Conservation (phyloP, 805 yeast species). For the Priceomyces carsonii region DNA sequence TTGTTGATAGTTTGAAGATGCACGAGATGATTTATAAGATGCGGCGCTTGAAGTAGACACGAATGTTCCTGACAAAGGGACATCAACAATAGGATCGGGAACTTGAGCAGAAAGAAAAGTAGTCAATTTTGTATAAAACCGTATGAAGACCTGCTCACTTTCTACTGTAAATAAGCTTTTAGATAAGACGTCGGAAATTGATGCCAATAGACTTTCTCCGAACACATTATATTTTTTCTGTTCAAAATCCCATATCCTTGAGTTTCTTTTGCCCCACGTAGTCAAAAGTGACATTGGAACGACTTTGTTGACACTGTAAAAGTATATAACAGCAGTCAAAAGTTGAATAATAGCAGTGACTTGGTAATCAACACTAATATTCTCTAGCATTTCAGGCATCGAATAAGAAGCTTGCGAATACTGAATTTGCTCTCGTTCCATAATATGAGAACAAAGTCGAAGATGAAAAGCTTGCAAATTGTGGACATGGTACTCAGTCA, state of each 20-base stretch:
- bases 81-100: constrained; percentile 9
- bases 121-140: constrained; percentile 9
- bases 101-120: constrained; percentile 4
- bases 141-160: constrained; percentile 10
- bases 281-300: constrained; percentile 11
- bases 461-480: constrained; percentile 11
- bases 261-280: constrained; percentile 14
- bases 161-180: constrained; percentile 10
- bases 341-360: constrained; percentile 16
- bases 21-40: constrained; percentile 1
- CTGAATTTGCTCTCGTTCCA: constrained; percentile 5
- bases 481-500: constrained; percentile 4
- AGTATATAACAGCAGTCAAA: constrained; percentile 13
- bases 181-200: constrained; percentile 10
- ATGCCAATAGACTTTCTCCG: constrained; percentile 18
- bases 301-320: constrained; percentile 13
- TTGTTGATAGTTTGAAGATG: too few relatives aligned
- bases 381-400: constrained; percentile 6
- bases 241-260: constrained; percentile 18
- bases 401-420: neutral
- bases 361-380: constrained; percentile 15
- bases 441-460: constrained; percentile 12
- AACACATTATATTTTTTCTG: constrained; percentile 13
- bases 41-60: neutral
- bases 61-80: constrained; percentile 1